phyloP scores from a whole-genome alignment of 768 basidiomycete species.

The Lentinula sp. region DNA sequence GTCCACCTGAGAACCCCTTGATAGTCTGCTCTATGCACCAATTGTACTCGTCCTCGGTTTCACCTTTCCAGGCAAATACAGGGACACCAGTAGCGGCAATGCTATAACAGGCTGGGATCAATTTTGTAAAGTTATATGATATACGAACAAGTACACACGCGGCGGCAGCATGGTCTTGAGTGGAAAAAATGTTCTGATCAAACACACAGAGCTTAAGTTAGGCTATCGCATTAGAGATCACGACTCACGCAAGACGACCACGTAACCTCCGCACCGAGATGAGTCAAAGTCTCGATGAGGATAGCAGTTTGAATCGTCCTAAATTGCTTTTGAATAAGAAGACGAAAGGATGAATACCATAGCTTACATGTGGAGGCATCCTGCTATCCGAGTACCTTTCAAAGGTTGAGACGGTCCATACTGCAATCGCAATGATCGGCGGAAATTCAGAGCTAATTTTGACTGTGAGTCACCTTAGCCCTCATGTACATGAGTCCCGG shows the following conservation, averaged over 20 bases:
- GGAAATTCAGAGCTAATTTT: constrained; percentile 11
- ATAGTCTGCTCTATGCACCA: constrained; percentile 99
- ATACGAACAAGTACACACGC: constrained; percentile 50
- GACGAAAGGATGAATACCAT: not conserved
- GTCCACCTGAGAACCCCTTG: constrained; percentile 75
- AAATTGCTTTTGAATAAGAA: constrained; percentile 9
- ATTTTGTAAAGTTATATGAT: not conserved
- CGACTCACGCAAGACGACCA: constrained; percentile 93
- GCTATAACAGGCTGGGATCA: constrained; percentile 28
- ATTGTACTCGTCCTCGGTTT: constrained; percentile 96
- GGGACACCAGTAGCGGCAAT: constrained; percentile 98
- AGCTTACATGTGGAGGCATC: constrained; percentile 92
- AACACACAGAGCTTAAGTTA: not conserved
- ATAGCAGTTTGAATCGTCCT: constrained; percentile 99
- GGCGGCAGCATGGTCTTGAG: constrained; percentile 98
- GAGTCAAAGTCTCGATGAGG: constrained; percentile 95
- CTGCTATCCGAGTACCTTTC: constrained; percentile 92
- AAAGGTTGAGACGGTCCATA: constrained; percentile 78
- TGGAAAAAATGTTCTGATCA: constrained; percentile 94
- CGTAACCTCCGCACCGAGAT: constrained; percentile 93
- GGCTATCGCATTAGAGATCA: not conserved
- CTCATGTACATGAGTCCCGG: constrained; percentile 94
- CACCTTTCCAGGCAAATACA: constrained; percentile 99
- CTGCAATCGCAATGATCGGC: constrained; percentile 30
- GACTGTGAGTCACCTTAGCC: constrained; percentile 51